Base-by-base conservation (phyloP, 176 grass and related monocot genomes). In the Musa troglodytarum region DNA sequence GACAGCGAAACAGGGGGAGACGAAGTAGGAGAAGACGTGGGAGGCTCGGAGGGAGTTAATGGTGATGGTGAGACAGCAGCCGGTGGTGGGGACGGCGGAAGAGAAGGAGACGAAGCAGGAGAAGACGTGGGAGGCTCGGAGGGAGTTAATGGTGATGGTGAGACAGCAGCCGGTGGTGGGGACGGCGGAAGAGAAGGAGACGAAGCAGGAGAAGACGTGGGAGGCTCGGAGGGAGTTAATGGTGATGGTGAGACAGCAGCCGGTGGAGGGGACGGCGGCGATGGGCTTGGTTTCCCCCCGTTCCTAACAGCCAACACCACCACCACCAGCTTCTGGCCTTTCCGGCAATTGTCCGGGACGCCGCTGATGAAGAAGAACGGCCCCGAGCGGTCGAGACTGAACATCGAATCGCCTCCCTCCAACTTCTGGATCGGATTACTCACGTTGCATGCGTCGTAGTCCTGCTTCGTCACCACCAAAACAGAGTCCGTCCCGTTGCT, bases 351-450 rank as follows among this genome's bases (percentile, higher is more conserved):
- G 11, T 51, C 52, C 0, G 67, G 50, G 0, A 83, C 72, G 25
- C 83, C 78, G 57, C 58, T 76, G 75, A 92, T 83, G 81, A 92
- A 92, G 66, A 81, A 92, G 83, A 83, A 83, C 43, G 26, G 20
- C 1, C 86, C 83, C 0, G 77, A 52, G 25, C 43, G 53, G 10
- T 16, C 78, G 4, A 92, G 9, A 7, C 43, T 52, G 26, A 79
- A 88, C 2, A 72, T n/a, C 0, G 80, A 83, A 66, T 86, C 56
- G 11, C 86, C 89, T 0, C 67, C 68, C 17, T 28, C 68, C 69
- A 86, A 11, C 79, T 34, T 80, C 15, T 69, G 43, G 11, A 81
- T 76, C 15, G 86, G 89, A 10, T 83, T 28, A 15, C 0, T 81
- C 72, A 3, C 54, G 26, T 92, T 70, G 52, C 86, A 92, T 1